Evolutionary conservation across 2,329 filamentous ascomycete genomes (phyloP).

Genomic region (Aureobasidium leucospermi): DNA sequence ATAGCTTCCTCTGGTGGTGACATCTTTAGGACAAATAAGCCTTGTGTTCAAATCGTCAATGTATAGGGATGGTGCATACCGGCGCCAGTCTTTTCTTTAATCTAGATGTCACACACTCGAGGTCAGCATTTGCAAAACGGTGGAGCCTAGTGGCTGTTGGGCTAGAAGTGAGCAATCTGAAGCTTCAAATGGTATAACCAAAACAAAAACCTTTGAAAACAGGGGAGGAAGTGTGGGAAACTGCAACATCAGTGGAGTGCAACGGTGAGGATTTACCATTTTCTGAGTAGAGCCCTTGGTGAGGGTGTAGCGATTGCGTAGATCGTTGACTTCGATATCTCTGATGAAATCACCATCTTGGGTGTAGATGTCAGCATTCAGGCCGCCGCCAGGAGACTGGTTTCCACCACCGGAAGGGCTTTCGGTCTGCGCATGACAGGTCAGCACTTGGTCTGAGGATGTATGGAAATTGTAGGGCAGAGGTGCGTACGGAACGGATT

Average conservation of each 20-base stretch:
- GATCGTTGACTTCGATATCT: constrained; percentile 97
- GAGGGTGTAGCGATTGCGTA: constrained; percentile 92
- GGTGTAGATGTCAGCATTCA: constrained; percentile 81
- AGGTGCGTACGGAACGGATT: constrained; percentile 52
- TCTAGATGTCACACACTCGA: constrained; percentile 83
- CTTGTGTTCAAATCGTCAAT: constrained; percentile 42
- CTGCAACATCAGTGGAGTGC: constrained; percentile 56
- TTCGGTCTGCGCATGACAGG: constrained; percentile 17
- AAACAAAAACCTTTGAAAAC: constrained; percentile 22
- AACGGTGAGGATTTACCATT: constrained; percentile 87
- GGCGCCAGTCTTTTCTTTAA: constrained; percentile 99
- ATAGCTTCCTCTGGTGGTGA: constrained; percentile 94
- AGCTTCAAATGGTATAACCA: constrained; percentile 28
- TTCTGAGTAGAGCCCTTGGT: constrained; percentile 97
- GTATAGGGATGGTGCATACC: constrained; percentile 67
- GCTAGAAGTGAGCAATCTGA: constrained; percentile 39
- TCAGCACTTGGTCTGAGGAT: constrained; percentile 9
- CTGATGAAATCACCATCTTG: constrained; percentile 97
- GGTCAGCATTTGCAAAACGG: constrained; percentile 93
- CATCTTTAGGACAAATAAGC: constrained; percentile 72
- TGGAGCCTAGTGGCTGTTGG: constrained; percentile 32
- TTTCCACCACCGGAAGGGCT: constrained; percentile 37
- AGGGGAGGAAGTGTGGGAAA: constrained; percentile 32
- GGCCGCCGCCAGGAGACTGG: constrained; percentile 43
- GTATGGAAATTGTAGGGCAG: not conserved